Conservation (phyloP, 1,139 yeast species). For the Kodamaea ohmeri region DNA sequence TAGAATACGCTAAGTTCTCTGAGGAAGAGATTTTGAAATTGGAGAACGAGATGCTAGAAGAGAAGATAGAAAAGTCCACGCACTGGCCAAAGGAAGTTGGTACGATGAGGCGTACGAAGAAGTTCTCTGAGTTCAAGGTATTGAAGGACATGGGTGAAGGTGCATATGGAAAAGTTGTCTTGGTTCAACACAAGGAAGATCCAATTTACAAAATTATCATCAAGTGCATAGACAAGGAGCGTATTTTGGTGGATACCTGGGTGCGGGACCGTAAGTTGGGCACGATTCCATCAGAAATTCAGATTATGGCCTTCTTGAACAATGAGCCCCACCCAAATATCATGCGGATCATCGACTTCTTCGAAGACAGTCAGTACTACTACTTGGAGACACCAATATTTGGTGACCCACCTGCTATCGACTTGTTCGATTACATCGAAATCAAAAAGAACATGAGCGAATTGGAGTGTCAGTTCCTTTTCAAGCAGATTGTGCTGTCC, state of each 20-base stretch:
- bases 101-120: conserved; percentile 57
- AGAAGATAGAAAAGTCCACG: conserved; percentile 32
- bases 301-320: conserved; percentile 78
- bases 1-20: conserved; percentile 22
- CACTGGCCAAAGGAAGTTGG: conserved; percentile 63
- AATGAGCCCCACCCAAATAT: conserved; percentile 83
- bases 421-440: conserved; percentile 88
- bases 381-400: conserved; percentile 90
- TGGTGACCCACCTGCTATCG: conserved; percentile 86
- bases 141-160: conserved; percentile 90
- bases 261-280: conserved; percentile 88
- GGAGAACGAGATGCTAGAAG: conserved; percentile 44
- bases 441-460: conserved; percentile 77
- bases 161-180: conserved; percentile 89
- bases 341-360: conserved; percentile 79
- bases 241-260: conserved; percentile 96
- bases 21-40: conserved; percentile 42
- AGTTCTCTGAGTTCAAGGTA: conserved; percentile 65
- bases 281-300: conserved; percentile 92
- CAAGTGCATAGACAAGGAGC: conserved; percentile 86
- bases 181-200: conserved; percentile 68
- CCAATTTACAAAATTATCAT: conserved; percentile 67
- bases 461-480: conserved; percentile 69
- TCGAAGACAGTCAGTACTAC: conserved; percentile 85
- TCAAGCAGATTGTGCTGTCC: conserved; percentile 76